A percentile compares a stretch with the other conserved stretches of the same genome.
These are phyloP conservation scores for Cytospora leucostoma DNA, from an alignment of 2,329 filamentous ascomycete genomes.

Conservation along the genomic window DNA sequence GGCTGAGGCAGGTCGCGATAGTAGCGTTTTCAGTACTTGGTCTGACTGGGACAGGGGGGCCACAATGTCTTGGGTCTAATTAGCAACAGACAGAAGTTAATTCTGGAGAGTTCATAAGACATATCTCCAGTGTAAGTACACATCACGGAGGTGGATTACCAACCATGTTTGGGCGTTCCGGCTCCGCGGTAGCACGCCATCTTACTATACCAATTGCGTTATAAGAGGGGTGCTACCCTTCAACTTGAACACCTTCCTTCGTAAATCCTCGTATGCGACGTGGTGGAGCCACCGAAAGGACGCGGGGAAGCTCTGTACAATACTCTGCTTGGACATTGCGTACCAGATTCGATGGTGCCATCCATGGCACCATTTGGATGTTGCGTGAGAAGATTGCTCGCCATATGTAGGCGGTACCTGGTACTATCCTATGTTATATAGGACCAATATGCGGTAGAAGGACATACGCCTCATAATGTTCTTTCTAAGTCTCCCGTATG, in stretches of 20 bases:
- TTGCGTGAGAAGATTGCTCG: neutral
- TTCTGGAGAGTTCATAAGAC: neutral
- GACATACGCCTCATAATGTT: too few species aligned
- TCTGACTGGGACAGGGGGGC: neutral
- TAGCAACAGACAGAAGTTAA: neutral
- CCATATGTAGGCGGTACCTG: neutral
- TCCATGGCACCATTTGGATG: neutral
- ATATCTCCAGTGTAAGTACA: too few species aligned
- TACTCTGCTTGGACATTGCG: neutral
- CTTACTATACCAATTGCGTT: slow-evolving; percentile 22
- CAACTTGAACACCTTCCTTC: neutral
- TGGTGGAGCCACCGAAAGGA: neutral
- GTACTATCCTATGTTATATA: neutral
- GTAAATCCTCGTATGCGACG: neutral
- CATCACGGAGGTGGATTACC: neutral
- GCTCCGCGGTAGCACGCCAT: slow-evolving; percentile 23
- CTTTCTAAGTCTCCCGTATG: too few species aligned
- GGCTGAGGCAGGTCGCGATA: neutral
- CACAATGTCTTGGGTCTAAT: neutral
- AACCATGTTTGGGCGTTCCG: slow-evolving; percentile 9
- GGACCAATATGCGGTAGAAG: too few species aligned
- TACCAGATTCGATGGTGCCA: neutral
- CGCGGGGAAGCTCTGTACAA: neutral
- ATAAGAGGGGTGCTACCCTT: slow-evolving; percentile 20
- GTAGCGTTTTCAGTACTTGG: neutral